These are phyloP conservation scores for Monilinia polystroma DNA, from an alignment of 2,329 filamentous ascomycete genomes.

Conservation along the genomic window DNA sequence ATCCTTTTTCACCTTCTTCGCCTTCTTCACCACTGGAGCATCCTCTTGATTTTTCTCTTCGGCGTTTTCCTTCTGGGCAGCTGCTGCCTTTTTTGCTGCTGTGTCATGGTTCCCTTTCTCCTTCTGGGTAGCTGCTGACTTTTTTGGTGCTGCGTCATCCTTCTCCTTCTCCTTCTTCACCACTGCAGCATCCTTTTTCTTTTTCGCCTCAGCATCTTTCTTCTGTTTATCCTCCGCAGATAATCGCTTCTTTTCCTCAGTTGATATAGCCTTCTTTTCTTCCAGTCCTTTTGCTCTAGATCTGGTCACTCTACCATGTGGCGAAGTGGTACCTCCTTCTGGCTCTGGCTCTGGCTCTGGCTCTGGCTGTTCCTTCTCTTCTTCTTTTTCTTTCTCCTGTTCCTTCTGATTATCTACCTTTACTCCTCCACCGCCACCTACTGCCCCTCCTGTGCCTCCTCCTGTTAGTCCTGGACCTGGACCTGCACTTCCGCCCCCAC, in stretches of 20 bases:
- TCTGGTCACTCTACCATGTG: neutral
- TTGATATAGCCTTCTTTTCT: too few species aligned
- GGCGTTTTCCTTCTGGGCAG: too few species aligned
- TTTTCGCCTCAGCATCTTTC: neutral
- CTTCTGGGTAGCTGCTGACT: neutral
- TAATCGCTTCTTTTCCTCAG: neutral
- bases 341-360: too few species aligned
- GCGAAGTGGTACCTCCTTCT: neutral
- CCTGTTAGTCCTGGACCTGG: neutral
- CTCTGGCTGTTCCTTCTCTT: neutral
- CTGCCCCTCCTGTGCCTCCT: neutral
- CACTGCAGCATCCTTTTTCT: neutral
- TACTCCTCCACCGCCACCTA: neutral
- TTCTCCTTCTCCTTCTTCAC: too few species aligned
- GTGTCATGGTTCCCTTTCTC: neutral
- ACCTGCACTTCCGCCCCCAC: neutral
- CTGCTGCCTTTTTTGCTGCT: neutral
- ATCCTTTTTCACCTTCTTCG: too few species aligned
- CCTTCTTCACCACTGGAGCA: too few species aligned
- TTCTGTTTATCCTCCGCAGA: too few species aligned
- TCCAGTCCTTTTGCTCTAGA: too few species aligned
- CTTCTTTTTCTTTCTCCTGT: too few species aligned
- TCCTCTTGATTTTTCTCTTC: too few species aligned
- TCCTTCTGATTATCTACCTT: neutral
- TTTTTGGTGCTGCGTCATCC: neutral